Conservation (phyloP, 192 early-diverging fungal species). For the Coemansia sp. region DNA sequence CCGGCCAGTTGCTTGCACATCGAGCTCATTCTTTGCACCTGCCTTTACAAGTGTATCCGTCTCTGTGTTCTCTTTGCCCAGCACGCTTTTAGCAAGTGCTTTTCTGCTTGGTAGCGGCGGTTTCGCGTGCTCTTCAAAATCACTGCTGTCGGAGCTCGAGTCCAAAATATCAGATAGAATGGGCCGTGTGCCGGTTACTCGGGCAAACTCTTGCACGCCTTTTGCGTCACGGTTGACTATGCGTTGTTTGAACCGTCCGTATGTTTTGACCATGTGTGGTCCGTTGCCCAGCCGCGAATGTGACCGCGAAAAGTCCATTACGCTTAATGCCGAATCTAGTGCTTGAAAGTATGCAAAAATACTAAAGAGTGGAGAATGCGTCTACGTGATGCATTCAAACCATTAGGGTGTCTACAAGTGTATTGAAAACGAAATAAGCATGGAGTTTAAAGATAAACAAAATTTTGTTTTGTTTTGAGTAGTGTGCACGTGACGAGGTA, state of each 20-base stretch:
- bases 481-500: background rate
- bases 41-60: background rate
- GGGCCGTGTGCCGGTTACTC: constrained; percentile 23
- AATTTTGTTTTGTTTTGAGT: background rate
- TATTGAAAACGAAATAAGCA: background rate
- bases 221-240: constrained; percentile 34
- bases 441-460: constrained; percentile 6
- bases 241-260: constrained; percentile 45
- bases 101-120: background rate
- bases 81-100: too few species aligned
- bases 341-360: background rate
- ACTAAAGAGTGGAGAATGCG: background rate
- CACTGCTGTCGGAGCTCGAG: constrained; percentile 48
- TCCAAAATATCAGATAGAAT: constrained; percentile 37
- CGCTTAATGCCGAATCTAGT: background rate
- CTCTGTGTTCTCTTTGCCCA: constrained; percentile 3
- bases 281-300: constrained; percentile 28
- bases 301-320: constrained; percentile 45
- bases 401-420: background rate
- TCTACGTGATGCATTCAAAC: background rate
- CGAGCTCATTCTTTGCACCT: background rate
- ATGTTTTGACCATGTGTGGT: constrained; percentile 48
- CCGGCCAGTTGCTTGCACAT: background rate
- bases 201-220: constrained; percentile 40
- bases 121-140: constrained; percentile 24